Evolutionary conservation across 2,329 filamentous ascomycete genomes (phyloP).

Genomic region (Neurospora crassa): DNA sequence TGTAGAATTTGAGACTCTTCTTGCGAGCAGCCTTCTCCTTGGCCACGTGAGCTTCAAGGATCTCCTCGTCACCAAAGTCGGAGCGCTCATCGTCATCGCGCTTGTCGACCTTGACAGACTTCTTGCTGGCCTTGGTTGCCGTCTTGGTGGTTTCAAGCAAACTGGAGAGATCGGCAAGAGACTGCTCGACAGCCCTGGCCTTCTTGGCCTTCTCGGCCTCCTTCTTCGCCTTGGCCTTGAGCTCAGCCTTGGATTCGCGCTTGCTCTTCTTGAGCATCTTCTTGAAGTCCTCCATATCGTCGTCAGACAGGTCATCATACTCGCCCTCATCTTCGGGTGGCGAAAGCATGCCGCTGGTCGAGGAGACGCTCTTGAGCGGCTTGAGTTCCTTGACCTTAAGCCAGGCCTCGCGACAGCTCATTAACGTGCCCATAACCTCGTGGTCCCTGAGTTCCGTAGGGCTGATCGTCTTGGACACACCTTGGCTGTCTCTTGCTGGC

Average conservation of each 20-base stretch:
- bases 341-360: constrained; percentile 25
- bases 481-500: constrained; percentile 51
- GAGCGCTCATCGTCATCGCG: constrained; percentile 55
- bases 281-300: constrained; percentile 13
- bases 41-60: constrained; percentile 65
- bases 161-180: constrained; percentile 58
- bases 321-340: constrained; percentile 24
- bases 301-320: constrained; percentile 18
- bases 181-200: constrained; percentile 56
- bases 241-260: constrained; percentile 27
- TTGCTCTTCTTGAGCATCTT: constrained; percentile 20
- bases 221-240: constrained; percentile 28
- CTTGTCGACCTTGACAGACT: constrained; percentile 28
- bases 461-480: constrained; percentile 50
- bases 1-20: constrained; percentile 94
- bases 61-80: constrained; percentile 87
- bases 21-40: constrained; percentile 83
- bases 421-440: constrained; percentile 76
- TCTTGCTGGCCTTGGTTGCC: constrained; percentile 22
- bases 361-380: constrained; percentile 27
- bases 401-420: constrained; percentile 78
- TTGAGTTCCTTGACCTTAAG: constrained; percentile 59
- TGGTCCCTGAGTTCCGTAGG: constrained; percentile 80
- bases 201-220: constrained; percentile 31
- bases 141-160: constrained; percentile 42